phyloP scores from a whole-genome alignment of 78 protist genomes.

The Speleostelium caveatum region DNA sequence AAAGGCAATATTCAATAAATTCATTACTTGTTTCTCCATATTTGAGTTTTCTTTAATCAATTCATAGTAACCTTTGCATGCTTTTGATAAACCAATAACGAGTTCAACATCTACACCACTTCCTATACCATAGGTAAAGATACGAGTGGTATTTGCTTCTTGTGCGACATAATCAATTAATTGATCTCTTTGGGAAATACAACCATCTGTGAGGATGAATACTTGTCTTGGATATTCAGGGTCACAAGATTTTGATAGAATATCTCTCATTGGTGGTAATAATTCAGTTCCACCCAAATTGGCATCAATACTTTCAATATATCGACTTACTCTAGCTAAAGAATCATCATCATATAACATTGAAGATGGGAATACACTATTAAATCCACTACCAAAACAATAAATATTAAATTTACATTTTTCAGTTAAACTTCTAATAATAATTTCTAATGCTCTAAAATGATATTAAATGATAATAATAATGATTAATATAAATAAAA shows the following conservation, averaged over 20 bases:
- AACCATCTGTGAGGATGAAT: conserved; percentile 78
- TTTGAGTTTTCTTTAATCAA: neutral
- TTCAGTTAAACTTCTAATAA: conserved; percentile 42
- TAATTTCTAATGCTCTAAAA: conserved; percentile 2
- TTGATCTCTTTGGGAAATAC: conserved; percentile 5
- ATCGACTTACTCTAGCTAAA: conserved; percentile 6
- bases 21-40: conserved; percentile 55
- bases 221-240: conserved; percentile 63
- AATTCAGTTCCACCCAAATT: conserved; percentile 78
- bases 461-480: neutral
- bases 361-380: neutral
- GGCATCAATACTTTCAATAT: conserved; percentile 16
- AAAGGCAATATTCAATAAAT: conserved; percentile 39
- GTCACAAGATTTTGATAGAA: neutral
- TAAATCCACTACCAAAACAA: conserved; percentile 33
- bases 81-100: conserved; percentile 65
- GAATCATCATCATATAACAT: conserved; percentile 8
- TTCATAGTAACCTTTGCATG: conserved; percentile 59
- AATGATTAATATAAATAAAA: no score
- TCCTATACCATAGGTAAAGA: conserved; percentile 79
- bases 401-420: conserved; percentile 18
- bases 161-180: conserved; percentile 39
- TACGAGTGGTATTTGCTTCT: conserved; percentile 45
- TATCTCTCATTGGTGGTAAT: conserved; percentile 42
- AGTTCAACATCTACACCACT: conserved; percentile 59